Evolutionary conservation across 2,329 filamentous ascomycete species (phyloP).

Genomic region (Penicillium sp.): DNA sequence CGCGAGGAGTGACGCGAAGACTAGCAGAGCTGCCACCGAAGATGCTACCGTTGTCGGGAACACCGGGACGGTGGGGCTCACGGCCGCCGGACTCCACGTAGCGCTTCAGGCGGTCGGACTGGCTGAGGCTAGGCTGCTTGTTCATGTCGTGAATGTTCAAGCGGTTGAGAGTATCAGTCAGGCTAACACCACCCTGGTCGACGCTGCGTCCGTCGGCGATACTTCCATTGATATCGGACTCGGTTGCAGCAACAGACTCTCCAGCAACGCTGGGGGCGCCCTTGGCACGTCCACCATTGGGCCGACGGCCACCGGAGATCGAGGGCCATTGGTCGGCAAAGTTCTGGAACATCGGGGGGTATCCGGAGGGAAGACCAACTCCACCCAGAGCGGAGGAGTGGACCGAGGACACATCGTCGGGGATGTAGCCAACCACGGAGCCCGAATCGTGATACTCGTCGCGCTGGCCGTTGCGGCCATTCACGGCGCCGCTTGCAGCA

Average conservation of each 20-base stretch:
- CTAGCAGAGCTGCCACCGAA: constrained; percentile 61
- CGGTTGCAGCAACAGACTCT: constrained; percentile 87
- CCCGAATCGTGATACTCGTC: constrained; percentile 69
- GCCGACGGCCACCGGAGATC: constrained; percentile 67
- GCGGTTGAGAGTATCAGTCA: constrained; percentile 57
- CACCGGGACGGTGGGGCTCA: constrained; percentile 51
- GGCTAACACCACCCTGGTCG: constrained; percentile 80
- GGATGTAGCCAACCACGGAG: constrained; percentile 91
- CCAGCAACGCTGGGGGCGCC: constrained; percentile 77
- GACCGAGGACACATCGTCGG: constrained; percentile 93
- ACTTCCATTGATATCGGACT: constrained; percentile 79
- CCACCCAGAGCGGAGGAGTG: constrained; percentile 89
- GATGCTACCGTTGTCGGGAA: constrained; percentile 60
- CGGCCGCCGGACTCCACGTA: constrained; percentile 86
- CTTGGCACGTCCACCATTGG: constrained; percentile 64
- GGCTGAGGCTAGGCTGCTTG: constrained; percentile 72
- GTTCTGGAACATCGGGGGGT: constrained; percentile 91
- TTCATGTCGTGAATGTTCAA: constrained; percentile 69
- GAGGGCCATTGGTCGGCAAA: constrained; percentile 91
- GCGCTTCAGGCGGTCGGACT: constrained; percentile 87
- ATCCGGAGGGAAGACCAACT: constrained; percentile 75
- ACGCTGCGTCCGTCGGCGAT: constrained; percentile 70
- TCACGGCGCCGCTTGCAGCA: constrained; percentile 54
- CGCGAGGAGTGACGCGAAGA: constrained; percentile 47
- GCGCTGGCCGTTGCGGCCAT: constrained; percentile 50